Percentiles rank a stretch among this genome's conserved stretches.
Evolutionary conservation across 2,329 filamentous ascomycete species (phyloP).

Genomic region (Trichocomaceae sp.): DNA sequence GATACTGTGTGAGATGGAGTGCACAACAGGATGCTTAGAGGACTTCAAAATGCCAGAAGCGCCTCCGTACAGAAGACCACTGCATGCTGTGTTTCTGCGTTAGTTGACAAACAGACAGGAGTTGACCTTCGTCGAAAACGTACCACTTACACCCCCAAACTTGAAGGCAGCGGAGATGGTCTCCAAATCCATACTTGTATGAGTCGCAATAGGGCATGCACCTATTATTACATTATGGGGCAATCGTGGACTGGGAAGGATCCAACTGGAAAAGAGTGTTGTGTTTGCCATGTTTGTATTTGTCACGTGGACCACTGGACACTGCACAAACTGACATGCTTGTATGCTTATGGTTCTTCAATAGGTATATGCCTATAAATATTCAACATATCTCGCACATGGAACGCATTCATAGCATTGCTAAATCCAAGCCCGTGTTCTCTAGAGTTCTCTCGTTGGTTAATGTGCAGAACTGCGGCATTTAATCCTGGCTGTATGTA

Average conservation of each 20-base stretch:
- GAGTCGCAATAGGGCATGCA: background rate
- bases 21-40: constrained; percentile 55
- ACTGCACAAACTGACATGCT: background rate
- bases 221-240: background rate
- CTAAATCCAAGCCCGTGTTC: too few relatives aligned
- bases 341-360: background rate
- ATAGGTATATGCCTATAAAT: too few relatives aligned
- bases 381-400: too few relatives aligned
- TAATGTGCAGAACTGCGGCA: background rate
- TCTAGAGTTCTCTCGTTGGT: too few relatives aligned
- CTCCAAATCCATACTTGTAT: constrained; percentile 17
- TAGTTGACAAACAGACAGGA: background rate
- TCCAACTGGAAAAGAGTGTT: too few relatives aligned
- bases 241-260: too few relatives aligned
- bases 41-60: constrained; percentile 66
- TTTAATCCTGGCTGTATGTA: too few relatives aligned
- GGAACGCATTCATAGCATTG: too few relatives aligned
- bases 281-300: constrained; percentile 12
- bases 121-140: constrained; percentile 20
- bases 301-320: constrained; percentile 1
- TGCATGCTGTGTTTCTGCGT: constrained; percentile 42
- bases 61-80: constrained; percentile 60
- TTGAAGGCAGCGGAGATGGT: constrained; percentile 44
- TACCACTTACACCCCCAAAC: constrained; percentile 56
- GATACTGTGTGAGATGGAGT: constrained; percentile 63